Evolutionary conservation across 2,329 filamentous ascomycete genomes (phyloP).

Genomic region (Hymenoscyphus fructigenus): DNA sequence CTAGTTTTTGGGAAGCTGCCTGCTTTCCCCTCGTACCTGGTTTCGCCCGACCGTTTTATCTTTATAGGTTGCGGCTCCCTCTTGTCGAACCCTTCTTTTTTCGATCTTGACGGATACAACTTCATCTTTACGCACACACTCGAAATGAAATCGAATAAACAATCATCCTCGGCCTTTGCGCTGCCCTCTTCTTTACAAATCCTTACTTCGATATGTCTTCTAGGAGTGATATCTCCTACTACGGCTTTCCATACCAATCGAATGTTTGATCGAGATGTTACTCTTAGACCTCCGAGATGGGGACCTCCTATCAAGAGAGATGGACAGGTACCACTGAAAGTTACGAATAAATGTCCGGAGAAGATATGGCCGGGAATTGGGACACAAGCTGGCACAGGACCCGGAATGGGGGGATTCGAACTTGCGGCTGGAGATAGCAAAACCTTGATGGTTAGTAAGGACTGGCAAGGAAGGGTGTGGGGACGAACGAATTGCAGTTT

Average conservation of each 20-base stretch:
- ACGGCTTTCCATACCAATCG: conserved; percentile 20
- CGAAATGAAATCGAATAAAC: conserved; percentile 10
- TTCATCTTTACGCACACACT: conserved; percentile 11
- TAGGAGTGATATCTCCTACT: conserved; percentile 21
- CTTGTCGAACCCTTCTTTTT: neutral
- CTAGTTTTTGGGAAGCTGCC: neutral
- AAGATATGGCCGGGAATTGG: conserved; percentile 75
- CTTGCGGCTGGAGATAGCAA: conserved; percentile 57
- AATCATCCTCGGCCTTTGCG: conserved; percentile 10
- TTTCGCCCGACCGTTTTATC: conserved; percentile 2
- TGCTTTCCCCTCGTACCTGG: conserved; percentile 1
- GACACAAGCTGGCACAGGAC: conserved; percentile 69
- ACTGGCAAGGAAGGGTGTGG: conserved; percentile 84
- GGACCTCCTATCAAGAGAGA: conserved; percentile 37
- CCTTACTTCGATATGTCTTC: conserved; percentile 18
- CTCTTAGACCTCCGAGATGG: conserved; percentile 25
- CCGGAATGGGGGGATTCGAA: conserved; percentile 67
- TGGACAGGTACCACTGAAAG: conserved; percentile 55
- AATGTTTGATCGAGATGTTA: conserved; percentile 9
- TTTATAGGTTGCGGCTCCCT: conserved; percentile 2
- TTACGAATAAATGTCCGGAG: conserved; percentile 71
- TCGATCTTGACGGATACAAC: conserved; percentile 1
- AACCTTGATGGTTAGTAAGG: conserved; percentile 63
- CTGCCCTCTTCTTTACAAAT: conserved; percentile 12
- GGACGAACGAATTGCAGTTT: conserved; percentile 82